Evolutionary conservation across 768 basidiomycete species (phyloP), one percentile per base, ranked within the genome.

Genomic region (Lactarius psammicola): DNA sequence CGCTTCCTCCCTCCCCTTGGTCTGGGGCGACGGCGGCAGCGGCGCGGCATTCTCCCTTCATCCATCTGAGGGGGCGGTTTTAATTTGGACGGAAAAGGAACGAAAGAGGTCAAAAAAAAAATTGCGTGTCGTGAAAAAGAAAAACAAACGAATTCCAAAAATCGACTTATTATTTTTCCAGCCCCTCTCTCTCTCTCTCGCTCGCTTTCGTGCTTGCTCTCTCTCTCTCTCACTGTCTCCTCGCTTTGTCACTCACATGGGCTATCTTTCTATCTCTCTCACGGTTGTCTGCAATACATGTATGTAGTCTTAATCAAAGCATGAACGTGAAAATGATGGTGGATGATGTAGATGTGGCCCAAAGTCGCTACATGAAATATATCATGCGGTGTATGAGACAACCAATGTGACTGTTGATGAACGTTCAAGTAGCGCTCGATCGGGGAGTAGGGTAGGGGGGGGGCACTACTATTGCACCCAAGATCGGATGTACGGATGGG

Each of bases 341-440:
- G 18, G 54, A 33, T 56, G 54, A 33, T 56, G 54, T 30, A 56
- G 46, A 11, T 15, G 23, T 13, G 46, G 46, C 26, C 5, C 23
- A 18, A 23, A 10, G 11, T 49, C 46, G 23, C 26, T 26, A 26
- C 46, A 49, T 8, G 13, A 10, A 10, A 49, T 11, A 0, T 36
- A 10, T n/a, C 23, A 49, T 62, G 65, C 65, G 40, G 57, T 66
- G 65, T 62, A 66, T 1, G 31, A 30, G 40, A 54, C 61, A 33
- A 63, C 61, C 63, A 61, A 63, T 66, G 65, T 49, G 46, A 23
- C 23, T 49, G 23, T 49, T 49, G 46, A 49, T 49, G 46, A 49
- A 49, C 10, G 23, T 49, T 49, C n/a, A 11, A 49, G 11, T 23
- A 23, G 23, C 46, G 46, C 46, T 6, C 11, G 46, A 49, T 49